These are phyloP conservation scores for Sicyos baderoa DNA, from an alignment of 306 rosid genomes.

Conservation along the genomic window DNA sequence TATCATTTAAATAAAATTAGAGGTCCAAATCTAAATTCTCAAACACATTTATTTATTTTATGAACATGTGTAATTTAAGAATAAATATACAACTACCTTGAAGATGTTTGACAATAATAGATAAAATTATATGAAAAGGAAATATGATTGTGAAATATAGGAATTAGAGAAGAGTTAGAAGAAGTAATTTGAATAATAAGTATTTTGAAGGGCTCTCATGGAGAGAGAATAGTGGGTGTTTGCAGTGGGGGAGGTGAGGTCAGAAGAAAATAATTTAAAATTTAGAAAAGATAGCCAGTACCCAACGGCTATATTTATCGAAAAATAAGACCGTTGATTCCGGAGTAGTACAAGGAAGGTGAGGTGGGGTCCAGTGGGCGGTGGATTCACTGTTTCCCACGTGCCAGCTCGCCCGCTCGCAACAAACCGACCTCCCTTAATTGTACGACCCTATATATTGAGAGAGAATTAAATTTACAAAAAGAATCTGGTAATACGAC, in stretches of 20 bases:
- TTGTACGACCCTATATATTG: background rate
- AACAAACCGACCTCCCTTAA: background rate
- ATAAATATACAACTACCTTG: no score
- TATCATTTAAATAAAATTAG: no score
- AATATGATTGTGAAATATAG: no score
- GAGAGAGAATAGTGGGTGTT: background rate
- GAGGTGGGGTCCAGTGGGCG: background rate
- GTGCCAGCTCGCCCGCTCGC: background rate
- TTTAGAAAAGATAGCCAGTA: background rate
- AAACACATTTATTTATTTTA: no score
- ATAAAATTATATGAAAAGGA: no score
- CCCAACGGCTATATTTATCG: slow-evolving; percentile 9
- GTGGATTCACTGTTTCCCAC: slow-evolving; percentile 11
- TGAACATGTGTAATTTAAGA: no score
- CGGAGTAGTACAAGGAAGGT: slow-evolving; percentile 8
- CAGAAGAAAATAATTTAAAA: background rate
- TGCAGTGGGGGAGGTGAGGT: background rate
- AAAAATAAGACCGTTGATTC: slow-evolving; percentile 14
- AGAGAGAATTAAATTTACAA: background rate
- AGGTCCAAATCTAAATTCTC: no score
- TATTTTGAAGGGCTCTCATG: background rate
- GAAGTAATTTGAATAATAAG: background rate
- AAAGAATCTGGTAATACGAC: background rate
- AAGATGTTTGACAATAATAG: no score
- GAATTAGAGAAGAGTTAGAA: background rate